Base-by-base conservation (phyloP, 768 basidiomycete species). In the Lactarius tabidus region DNA sequence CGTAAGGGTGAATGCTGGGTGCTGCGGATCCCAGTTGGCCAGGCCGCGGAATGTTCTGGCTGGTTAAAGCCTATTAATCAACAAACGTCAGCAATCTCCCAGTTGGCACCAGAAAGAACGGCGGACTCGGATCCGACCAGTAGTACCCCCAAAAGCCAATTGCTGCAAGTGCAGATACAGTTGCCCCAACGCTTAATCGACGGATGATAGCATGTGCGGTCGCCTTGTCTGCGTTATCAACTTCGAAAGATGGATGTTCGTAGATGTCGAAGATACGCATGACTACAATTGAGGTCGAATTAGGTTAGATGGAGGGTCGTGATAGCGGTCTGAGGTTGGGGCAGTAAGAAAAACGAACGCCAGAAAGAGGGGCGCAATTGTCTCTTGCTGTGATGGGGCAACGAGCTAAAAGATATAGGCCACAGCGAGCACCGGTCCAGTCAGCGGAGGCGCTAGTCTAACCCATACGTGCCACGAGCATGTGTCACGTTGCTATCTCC, bases 181-280 rank as follows among this genome's bases (percentile, higher is more conserved):
- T 65, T 56, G 59, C 60, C 9, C 67, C 67, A 5, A 69, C 57
- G 18, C 69, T 63, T 20, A 69, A 26, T 53, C 69, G 63, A 28
- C 61, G 60, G n/a, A 68, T 55, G 62, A 53, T 60, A 17, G 57
- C 33, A 35, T 28, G 63, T 23, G 48, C 48, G 1, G 60, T 18
- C 17, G 38, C 52, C 62, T 43, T 63, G 62, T 69, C 69, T 35
- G 52, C 38, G 1, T 45, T 23, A 8, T 67, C 62, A 20, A 57
- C 20, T 38, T 69, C 63, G n/a, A 69, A 69, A 1, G 69, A 58
- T n/a, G 69, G 69, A 39, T 69, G 69, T 39, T 69, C 69, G 67
- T 69, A 69, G 12, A 68, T 45, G 63, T 64, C 69, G 23, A 69
- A 68, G 15, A 65, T 59, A 52, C 68, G 66, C 69, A 69, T 69